Conservation (phyloP, 805 yeast genomes). For the Scheffersomyces ergatensis region DNA sequence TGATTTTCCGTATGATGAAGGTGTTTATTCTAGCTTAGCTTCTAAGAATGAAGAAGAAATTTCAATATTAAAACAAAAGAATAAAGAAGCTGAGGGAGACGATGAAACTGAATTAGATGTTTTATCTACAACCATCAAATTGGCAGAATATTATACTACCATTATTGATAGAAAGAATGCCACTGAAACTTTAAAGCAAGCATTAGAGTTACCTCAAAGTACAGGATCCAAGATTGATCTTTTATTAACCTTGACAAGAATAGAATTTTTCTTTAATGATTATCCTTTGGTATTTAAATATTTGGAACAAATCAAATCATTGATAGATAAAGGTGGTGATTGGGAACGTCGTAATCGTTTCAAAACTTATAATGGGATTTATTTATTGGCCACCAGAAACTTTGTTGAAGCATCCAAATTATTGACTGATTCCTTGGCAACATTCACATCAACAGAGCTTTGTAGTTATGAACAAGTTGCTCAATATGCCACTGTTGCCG, state of each 20-base stretch:
- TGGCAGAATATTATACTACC: constrained; percentile 84
- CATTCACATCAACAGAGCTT: constrained; percentile 91
- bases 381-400: constrained; percentile 78
- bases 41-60: constrained; percentile 57
- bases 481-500: constrained; percentile 83
- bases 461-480: constrained; percentile 89
- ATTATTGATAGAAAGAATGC: constrained; percentile 83
- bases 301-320: constrained; percentile 65
- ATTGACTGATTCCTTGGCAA: constrained; percentile 87
- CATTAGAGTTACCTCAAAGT: constrained; percentile 76
- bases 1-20: constrained; percentile 57
- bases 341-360: constrained; percentile 97
- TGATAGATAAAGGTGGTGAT: constrained; percentile 96
- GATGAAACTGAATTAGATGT: constrained; percentile 87
- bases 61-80: constrained; percentile 50
- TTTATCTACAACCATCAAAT: constrained; percentile 69
- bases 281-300: constrained; percentile 64
- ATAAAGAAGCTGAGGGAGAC: constrained; percentile 54
- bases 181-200: constrained; percentile 60
- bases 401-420: constrained; percentile 82
- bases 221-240: constrained; percentile 91
- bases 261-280: constrained; percentile 89
- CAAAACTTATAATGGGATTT: constrained; percentile 88
- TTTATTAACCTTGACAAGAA: constrained; percentile 72
- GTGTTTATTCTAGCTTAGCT: constrained; percentile 48